Evolutionary conservation across 176 grass and related monocot species (phyloP), one percentile per base, ranked within the genome.

Genomic region (Secale cereale): DNA sequence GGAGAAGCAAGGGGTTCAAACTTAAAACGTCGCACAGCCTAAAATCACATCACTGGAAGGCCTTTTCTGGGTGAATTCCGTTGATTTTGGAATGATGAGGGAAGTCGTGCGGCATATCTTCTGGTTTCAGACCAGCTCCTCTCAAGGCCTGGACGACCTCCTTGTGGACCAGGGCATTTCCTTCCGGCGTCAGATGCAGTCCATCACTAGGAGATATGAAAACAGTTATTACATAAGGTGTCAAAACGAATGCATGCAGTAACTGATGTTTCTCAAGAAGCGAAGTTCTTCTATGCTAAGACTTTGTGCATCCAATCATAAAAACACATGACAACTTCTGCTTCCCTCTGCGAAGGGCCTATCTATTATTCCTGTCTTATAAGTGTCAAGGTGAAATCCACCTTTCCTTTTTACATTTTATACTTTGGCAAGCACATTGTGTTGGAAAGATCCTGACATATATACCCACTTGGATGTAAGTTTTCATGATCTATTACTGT

Each of bases 71-170:
- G 69, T 63, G 82, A 67, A 11, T 65, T 3, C 84, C 84, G 14
- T 98, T 79, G 14, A 98, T 94, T 74, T 83, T 68, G 29, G 92
- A 93, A 85, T 94, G 92, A 59, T 93, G 91, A 32, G 92, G 95
- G 70, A 98, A 98, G 70, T 98, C 95, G 15, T 85, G 59, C 0
- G 60, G 19, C 95, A 98, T 94, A 12, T 87, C 79, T 91, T 98
- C 90, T 64, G 88, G 60, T 90, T 39, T 78, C 52, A 97, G 86
- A 85, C 89, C 85, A 43, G 62, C 79, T 13, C 74, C 56, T 76
- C 39, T 80, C 39, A 98, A 83, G 33, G 88, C 61, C 69, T 83
- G 35, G 29, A 94, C 79, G n/a, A 93, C 83, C 79, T 94, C 85
- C 86, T 86, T 74, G 82, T 93, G 82, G 30, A 98, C 91, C 80